Base-by-base conservation (phyloP, 768 basidiomycete genomes). In the Udeniomyces megalosporus region DNA sequence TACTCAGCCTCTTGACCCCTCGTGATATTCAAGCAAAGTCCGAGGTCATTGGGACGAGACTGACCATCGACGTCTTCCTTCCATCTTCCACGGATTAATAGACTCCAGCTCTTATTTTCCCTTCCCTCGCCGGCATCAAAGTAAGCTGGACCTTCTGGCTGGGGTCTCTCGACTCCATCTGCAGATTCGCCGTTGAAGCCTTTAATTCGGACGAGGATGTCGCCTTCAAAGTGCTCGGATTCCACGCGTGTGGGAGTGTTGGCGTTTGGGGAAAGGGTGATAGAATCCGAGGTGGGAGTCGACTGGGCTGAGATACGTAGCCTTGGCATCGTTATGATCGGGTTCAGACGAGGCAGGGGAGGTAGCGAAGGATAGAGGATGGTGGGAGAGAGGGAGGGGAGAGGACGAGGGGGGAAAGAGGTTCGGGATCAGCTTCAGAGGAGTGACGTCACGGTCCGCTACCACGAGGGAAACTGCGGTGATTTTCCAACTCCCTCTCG, bases 161-260 rank as follows among this genome's bases (percentile, higher is more conserved):
- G 10, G 4, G 6, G 17, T 49, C 38, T 51, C 14, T 56, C 35
- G 46, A 29, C 14, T 28, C 49, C 56, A 20, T 52, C 62, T 15
- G 10, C 62, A 12, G 62, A 51, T 29, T 51, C 48, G n/a, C 62
- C 62, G 10, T 11, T n/a, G 31, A 58, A 63, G 42, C 46, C 48
- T 45, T 63, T 63, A 49, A 63, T 63, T 31, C 62, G 48, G 15
- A 63, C 56, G 24, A 63, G 55, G 2, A 63, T 35, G 22, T 63
- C 62, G 4, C 62, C 62, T 31, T 58, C 56, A 38, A 63, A 63
- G 26, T 14, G 20, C 1, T 58, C 62, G 2, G 62, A 58, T 28
- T 46, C n/a, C 42, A 63, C 42, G 49, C 34, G 50, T 6, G 62
- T 63, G 12, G 56, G 62, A 5, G 34, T 20, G 1, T 55, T n/a